These are phyloP conservation scores for Lachnellula occidentalis DNA, from an alignment of 2,329 filamentous ascomycete species.

Conservation along the genomic window DNA sequence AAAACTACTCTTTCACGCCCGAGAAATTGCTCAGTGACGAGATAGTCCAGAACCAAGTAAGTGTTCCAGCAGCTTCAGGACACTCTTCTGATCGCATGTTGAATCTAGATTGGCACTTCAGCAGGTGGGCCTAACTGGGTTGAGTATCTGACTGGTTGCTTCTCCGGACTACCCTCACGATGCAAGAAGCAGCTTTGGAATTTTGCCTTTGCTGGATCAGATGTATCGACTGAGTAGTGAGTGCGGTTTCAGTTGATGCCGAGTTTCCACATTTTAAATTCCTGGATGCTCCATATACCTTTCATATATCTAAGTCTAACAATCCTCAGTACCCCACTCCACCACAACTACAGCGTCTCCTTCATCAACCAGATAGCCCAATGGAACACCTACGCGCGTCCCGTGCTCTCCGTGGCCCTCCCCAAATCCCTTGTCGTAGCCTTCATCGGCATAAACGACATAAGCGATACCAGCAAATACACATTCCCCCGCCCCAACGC, in stretches of 20 bases:
- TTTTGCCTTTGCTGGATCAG: conserved; percentile 50
- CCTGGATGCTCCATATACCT: too few relatives aligned
- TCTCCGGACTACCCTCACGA: conserved; percentile 38
- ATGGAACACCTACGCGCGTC: conserved; percentile 38
- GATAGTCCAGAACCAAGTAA: conserved; percentile 46
- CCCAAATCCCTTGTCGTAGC: conserved; percentile 41
- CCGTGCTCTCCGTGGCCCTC: conserved; percentile 26
- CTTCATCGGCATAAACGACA: conserved; percentile 55
- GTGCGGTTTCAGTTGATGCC: not conserved
- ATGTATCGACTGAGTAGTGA: conserved; percentile 40
- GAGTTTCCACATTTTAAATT: not conserved
- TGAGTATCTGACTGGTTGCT: conserved; percentile 47
- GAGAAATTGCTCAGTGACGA: conserved; percentile 39
- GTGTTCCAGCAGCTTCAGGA: not conserved
- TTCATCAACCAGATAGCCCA: conserved; percentile 46
- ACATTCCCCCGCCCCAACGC: conserved; percentile 30
- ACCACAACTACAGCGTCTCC: conserved; percentile 45
- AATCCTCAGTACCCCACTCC: conserved; percentile 38
- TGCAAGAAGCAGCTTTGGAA: conserved; percentile 49
- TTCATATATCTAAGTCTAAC: not conserved
- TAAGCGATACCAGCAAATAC: conserved; percentile 43
- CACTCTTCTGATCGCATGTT: not conserved
- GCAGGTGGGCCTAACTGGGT: conserved; percentile 51
- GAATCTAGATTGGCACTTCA: conserved; percentile 38
- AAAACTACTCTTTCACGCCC: conserved; percentile 41